Percentiles rank a stretch among this genome's conserved stretches.
phyloP scores from a whole-genome alignment of 371 early-diverging fungal genomes.

The Mucor irregularis region DNA sequence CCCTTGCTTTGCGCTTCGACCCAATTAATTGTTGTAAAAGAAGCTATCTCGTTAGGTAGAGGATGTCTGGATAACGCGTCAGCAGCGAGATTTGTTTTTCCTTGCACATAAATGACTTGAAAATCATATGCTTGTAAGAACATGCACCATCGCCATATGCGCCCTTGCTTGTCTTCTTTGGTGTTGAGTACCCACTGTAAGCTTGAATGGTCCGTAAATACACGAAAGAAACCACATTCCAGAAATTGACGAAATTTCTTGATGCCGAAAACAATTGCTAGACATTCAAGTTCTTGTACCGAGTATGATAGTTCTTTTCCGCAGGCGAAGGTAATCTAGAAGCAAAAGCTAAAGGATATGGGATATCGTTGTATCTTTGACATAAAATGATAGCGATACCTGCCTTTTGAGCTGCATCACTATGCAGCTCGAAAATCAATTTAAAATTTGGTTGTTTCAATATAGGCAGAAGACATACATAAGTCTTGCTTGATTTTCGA shows the following conservation, averaged over 20 bases:
- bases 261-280: constrained; percentile 13
- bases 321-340: constrained; percentile 1
- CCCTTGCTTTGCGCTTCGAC: no score
- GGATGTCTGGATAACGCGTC: constrained; percentile 3
- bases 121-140: constrained; percentile 9
- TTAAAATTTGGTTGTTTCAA: constrained; percentile 3
- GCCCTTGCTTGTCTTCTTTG: constrained; percentile 1
- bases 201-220: constrained; percentile 23
- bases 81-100: neutral
- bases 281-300: constrained; percentile 10
- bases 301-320: constrained; percentile 12
- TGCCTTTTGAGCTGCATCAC: neutral
- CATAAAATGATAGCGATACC: constrained; percentile 6
- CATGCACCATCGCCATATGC: constrained; percentile 7
- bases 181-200: constrained; percentile 11
- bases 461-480: neutral
- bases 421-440: constrained; percentile 6
- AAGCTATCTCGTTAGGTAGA: no score
- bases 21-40: no score
- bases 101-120: constrained; percentile 8
- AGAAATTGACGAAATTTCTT: constrained; percentile 14
- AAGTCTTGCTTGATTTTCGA: neutral
- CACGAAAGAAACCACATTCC: constrained; percentile 6
- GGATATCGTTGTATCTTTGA: neutral
- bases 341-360: constrained; percentile 10